Conservation (phyloP, 495 filamentous ascomycete species). For the Neurospora sp. region DNA sequence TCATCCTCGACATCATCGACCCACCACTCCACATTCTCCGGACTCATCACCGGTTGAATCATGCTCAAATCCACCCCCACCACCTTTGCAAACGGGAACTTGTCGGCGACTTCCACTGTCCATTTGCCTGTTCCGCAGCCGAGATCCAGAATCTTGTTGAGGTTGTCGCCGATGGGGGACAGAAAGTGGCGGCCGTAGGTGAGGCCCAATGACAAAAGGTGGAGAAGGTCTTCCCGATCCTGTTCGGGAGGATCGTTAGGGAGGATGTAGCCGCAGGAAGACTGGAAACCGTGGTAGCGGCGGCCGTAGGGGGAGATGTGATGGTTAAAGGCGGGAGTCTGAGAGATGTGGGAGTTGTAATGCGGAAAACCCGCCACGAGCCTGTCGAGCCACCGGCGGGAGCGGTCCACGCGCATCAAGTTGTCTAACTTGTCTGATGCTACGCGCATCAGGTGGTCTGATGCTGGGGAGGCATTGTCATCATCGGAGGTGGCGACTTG, state of each 20-base stretch:
- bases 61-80: conserved; percentile 22
- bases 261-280: conserved; percentile 11
- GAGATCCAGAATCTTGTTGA: conserved; percentile 48
- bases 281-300: conserved; percentile 21
- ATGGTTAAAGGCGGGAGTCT: conserved; percentile 12
- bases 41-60: conserved; percentile 32
- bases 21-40: conserved; percentile 27
- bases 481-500: not conserved
- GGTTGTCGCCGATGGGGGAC: conserved; percentile 37
- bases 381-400: too few relatives aligned
- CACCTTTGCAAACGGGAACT: conserved; percentile 24
- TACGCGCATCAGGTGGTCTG: not conserved
- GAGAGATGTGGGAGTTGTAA: not conserved
- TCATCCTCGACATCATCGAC: conserved; percentile 35
- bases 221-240: conserved; percentile 37
- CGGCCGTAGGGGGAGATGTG: conserved; percentile 47
- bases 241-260: conserved; percentile 21
- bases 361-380: too few relatives aligned
- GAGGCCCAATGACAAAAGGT: conserved; percentile 44
- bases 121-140: conserved; percentile 53
- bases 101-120: conserved; percentile 47
- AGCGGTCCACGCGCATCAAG: not conserved
- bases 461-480: not conserved
- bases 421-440: not conserved
- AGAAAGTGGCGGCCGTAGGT: conserved; percentile 39